A percentile compares a stretch with the other conserved stretches of the same genome.
phyloP scores from a whole-genome alignment of 768 basidiomycete genomes.

The Lyophyllum shimeji region DNA sequence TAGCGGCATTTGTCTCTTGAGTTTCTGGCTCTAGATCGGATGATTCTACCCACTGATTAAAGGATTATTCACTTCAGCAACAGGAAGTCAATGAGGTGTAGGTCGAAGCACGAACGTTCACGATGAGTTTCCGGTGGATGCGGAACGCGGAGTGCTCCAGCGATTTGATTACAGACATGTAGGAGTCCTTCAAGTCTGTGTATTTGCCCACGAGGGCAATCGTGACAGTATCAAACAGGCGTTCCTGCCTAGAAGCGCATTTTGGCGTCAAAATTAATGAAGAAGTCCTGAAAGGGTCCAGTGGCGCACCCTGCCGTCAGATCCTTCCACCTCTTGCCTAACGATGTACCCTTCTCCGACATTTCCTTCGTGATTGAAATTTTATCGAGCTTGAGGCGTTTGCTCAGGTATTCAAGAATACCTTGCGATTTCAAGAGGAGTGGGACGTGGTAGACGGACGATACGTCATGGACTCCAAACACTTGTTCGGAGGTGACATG shows the following conservation, averaged over 20 bases:
- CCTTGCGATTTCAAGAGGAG: conserved; percentile 90
- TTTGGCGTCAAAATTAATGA: background rate
- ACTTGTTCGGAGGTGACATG: conserved; percentile 90
- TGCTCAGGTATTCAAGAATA: conserved; percentile 81
- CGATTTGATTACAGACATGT: conserved; percentile 97
- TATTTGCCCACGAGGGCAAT: conserved; percentile 97
- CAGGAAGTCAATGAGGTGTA: background rate
- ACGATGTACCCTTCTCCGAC: conserved; percentile 56
- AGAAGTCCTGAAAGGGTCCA: background rate
- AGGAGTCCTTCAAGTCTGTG: conserved; percentile 94
- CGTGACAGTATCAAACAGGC: conserved; percentile 83
- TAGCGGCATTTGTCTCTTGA: conserved; percentile 76
- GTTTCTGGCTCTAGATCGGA: conserved; percentile 84
- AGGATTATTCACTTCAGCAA: background rate
- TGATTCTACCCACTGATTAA: conserved; percentile 88
- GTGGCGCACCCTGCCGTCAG: conserved; percentile 72
- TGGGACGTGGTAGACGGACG: conserved; percentile 96
- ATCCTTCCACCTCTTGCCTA: conserved; percentile 79
- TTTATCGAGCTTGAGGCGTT: conserved; percentile 71
- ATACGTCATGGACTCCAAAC: conserved; percentile 93
- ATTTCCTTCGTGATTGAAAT: conserved; percentile 56
- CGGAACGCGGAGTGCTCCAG: conserved; percentile 96
- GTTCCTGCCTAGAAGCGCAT: conserved; percentile 72
- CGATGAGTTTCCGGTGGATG: conserved; percentile 77
- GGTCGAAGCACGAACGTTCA: conserved; percentile 58